Percentiles rank a stretch among this genome's conserved stretches.
Conservation (phyloP, 768 basidiomycete genomes). For the Rhodosporidiobolus odoratus region DNA sequence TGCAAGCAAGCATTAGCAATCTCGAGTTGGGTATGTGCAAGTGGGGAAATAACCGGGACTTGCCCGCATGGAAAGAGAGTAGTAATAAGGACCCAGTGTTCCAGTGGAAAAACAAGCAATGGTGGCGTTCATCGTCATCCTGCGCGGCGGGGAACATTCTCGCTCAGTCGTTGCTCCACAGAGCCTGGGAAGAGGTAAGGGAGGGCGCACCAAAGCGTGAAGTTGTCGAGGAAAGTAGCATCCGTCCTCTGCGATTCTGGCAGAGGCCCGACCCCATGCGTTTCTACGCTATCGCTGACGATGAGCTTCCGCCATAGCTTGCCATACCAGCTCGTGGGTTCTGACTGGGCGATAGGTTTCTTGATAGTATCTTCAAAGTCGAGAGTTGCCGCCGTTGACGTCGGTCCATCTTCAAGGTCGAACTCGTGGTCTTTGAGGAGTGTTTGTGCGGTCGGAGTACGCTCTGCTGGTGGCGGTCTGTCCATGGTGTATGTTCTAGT, state of each 20-base stretch:
- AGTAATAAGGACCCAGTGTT: conserved; percentile 61
- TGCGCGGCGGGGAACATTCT: neutral
- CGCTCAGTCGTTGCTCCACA: no score
- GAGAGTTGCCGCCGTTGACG: neutral
- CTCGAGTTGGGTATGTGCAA: no score
- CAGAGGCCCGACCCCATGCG: conserved; percentile 25
- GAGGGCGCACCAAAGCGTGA: conserved; percentile 28
- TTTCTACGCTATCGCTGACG: conserved; percentile 15
- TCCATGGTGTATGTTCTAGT: neutral
- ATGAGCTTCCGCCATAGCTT: neutral
- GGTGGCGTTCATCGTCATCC: conserved; percentile 35
- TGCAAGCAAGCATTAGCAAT: neutral
- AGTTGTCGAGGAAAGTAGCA: conserved; percentile 19
- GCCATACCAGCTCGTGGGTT: neutral
- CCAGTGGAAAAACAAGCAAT: conserved; percentile 60
- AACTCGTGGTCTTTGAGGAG: neutral
- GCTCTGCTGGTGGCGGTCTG: neutral
- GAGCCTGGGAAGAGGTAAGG: neutral
- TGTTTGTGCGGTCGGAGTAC: neutral
- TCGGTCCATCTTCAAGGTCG: neutral
- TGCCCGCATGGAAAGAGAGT: conserved; percentile 56
- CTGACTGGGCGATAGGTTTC: neutral
- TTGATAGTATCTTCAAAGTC: neutral
- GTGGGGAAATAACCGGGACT: neutral
- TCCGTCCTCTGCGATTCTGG: conserved; percentile 13